Conservation (phyloP, 2,329 filamentous ascomycete genomes). For the Penicillium sp. region DNA sequence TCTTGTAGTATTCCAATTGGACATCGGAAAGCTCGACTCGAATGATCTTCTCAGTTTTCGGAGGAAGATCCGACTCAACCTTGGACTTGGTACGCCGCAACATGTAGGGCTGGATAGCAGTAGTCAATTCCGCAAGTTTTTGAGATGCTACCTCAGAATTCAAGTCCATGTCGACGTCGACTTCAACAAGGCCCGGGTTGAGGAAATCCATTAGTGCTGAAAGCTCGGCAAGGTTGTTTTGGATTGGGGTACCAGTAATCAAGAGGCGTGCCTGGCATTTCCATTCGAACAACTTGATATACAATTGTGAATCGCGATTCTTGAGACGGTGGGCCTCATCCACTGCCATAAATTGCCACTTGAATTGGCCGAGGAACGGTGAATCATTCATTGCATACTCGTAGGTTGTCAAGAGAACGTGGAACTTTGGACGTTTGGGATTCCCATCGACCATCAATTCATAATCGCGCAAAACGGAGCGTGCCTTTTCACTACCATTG, state of each 20-base stretch:
- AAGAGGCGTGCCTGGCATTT: constrained; percentile 79
- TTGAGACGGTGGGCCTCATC: constrained; percentile 96
- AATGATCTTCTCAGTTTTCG: constrained; percentile 98
- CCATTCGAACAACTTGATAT: constrained; percentile 74
- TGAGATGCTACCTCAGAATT: constrained; percentile 69
- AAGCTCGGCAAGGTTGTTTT: constrained; percentile 89
- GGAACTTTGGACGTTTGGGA: constrained; percentile 83
- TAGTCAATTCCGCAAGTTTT: constrained; percentile 77
- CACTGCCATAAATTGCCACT: constrained; percentile 94
- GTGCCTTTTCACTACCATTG: constrained; percentile 76
- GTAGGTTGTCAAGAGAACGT: constrained; percentile 94
- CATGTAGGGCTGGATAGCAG: constrained; percentile 85
- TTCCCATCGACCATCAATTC: constrained; percentile 83
- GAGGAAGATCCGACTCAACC: constrained; percentile 89
- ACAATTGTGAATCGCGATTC: constrained; percentile 89
- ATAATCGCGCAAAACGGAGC: constrained; percentile 78
- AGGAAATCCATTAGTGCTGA: constrained; percentile 90
- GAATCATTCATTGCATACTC: constrained; percentile 88
- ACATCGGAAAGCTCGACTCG: constrained; percentile 93
- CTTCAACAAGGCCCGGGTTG: constrained; percentile 84
- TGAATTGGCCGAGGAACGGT: constrained; percentile 75
- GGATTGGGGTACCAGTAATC: constrained; percentile 93
- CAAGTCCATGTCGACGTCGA: constrained; percentile 86
- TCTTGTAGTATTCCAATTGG: constrained; percentile 97
- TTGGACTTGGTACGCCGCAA: constrained; percentile 93